phyloP scores from a whole-genome alignment of 441 rosid species.

The Adansonia grandidieri region DNA sequence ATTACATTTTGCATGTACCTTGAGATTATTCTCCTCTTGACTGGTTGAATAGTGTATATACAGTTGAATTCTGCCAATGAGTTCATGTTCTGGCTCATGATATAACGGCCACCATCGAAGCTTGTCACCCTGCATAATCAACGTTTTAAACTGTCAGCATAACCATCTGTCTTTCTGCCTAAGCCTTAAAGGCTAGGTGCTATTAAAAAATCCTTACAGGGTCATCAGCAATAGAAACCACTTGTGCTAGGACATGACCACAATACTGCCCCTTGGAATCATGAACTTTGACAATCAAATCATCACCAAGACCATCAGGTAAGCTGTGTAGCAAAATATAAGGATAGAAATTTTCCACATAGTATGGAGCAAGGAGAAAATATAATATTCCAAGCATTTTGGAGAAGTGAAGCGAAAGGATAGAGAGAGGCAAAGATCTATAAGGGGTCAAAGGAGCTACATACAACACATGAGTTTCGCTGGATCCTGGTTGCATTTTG shows the following conservation, averaged over 20 bases:
- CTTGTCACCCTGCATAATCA: conserved; percentile 65
- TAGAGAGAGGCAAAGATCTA: conserved; percentile 7
- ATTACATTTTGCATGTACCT: conserved; percentile 42
- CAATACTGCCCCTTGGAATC: conserved; percentile 76
- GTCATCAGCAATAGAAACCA: conserved; percentile 82
- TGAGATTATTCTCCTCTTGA: conserved; percentile 68
- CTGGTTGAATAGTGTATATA: conserved; percentile 68
- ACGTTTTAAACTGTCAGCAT: conserved; percentile 28
- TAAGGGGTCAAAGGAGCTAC: conserved; percentile 33
- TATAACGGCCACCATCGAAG: conserved; percentile 92
- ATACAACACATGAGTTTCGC: conserved; percentile 84
- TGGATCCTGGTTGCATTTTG: conserved; percentile 82
- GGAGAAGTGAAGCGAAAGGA: conserved; percentile 16
- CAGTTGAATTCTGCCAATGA: conserved; percentile 78
- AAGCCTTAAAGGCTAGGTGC: conserved; percentile 25
- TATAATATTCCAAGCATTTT: conserved; percentile 6
- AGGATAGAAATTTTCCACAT: conserved; percentile 18
- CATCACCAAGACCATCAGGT: conserved; percentile 88
- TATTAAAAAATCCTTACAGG: conserved; percentile 48
- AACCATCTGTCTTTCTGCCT: conserved; percentile 21
- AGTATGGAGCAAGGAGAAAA: conserved; percentile 23
- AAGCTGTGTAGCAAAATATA: conserved; percentile 52
- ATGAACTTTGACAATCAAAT: conserved; percentile 74
- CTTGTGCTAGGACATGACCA: conserved; percentile 86
- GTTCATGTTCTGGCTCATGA: conserved; percentile 91